Conservation (phyloP, 129 eudicot species). For the Cynara cardunculus region DNA sequence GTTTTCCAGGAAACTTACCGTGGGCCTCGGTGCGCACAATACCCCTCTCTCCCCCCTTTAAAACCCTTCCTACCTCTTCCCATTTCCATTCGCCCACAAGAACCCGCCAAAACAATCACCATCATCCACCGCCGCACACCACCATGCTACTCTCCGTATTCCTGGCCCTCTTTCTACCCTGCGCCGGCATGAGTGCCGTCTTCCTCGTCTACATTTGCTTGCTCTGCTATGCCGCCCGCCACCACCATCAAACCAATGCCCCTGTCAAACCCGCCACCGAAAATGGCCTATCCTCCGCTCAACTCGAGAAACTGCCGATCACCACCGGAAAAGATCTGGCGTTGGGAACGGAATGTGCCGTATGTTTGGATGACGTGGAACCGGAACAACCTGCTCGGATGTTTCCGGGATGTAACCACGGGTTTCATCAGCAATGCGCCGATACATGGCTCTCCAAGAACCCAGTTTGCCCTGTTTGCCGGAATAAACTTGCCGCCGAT, state of each 20-base stretch:
- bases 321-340: slow-evolving; percentile 67
- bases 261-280: slow-evolving; percentile 35
- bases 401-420: slow-evolving; percentile 89
- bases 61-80: background rate
- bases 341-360: slow-evolving; percentile 68
- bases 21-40: slow-evolving; percentile 21
- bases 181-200: slow-evolving; percentile 78
- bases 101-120: background rate
- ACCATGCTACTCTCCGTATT: slow-evolving; percentile 62
- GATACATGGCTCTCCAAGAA: slow-evolving; percentile 79
- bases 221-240: slow-evolving; percentile 53
- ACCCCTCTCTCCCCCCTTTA: background rate
- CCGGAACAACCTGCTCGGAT: slow-evolving; percentile 62
- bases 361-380: slow-evolving; percentile 74
- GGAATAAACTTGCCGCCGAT: slow-evolving; percentile 50
- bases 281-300: slow-evolving; percentile 55
- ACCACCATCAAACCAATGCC: background rate
- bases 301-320: slow-evolving; percentile 61
- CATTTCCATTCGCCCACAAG: background rate
- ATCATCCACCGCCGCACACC: background rate
- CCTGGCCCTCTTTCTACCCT: slow-evolving; percentile 81
- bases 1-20: slow-evolving; percentile 25
- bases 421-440: slow-evolving; percentile 79
- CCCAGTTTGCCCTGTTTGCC: slow-evolving; percentile 76
- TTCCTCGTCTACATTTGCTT: slow-evolving; percentile 63